A percentile compares a stretch with the other conserved stretches of the same genome.
Conservation (phyloP, 2,329 filamentous ascomycete genomes). For the Stenocarpella maydis region DNA sequence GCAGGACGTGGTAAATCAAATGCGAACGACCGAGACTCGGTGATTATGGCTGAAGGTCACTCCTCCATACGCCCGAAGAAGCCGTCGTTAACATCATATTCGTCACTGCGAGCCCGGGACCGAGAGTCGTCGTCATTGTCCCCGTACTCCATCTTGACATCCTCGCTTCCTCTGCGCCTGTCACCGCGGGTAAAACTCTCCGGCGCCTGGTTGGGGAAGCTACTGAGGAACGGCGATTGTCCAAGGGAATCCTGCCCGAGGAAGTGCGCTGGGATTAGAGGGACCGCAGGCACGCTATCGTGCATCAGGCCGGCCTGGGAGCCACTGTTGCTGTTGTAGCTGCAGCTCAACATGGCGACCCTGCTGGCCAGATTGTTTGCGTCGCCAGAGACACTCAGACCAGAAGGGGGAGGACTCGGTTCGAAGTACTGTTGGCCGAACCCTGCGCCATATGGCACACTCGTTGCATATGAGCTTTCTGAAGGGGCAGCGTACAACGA, state of each 20-base stretch:
- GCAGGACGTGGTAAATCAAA: slow-evolving; percentile 35
- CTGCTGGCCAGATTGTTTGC: slow-evolving; percentile 91
- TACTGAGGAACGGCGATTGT: slow-evolving; percentile 69
- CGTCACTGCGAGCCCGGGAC: slow-evolving; percentile 74
- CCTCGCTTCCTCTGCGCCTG: slow-evolving; percentile 56
- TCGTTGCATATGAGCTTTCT: slow-evolving; percentile 60
- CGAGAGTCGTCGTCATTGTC: slow-evolving; percentile 68
- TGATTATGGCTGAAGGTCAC: slow-evolving; percentile 50
- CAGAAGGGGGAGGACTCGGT: slow-evolving; percentile 80
- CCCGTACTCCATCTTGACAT: slow-evolving; percentile 76
- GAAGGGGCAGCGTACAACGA: slow-evolving; percentile 80
- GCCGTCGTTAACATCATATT: slow-evolving; percentile 81
- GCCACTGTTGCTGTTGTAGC: slow-evolving; percentile 79
- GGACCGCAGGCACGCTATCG: slow-evolving; percentile 84
- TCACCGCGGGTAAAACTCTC: slow-evolving; percentile 72
- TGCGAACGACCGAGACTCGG: slow-evolving; percentile 30
- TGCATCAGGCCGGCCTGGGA: slow-evolving; percentile 70
- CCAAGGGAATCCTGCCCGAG: slow-evolving; percentile 68
- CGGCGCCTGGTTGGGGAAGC: slow-evolving; percentile 66
- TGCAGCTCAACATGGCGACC: slow-evolving; percentile 89
- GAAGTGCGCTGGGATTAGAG: slow-evolving; percentile 83
- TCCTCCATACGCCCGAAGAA: slow-evolving; percentile 98
- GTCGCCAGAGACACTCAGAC: slow-evolving; percentile 76
- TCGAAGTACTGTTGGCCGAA: slow-evolving; percentile 75
- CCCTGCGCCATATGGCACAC: slow-evolving; percentile 58